These are phyloP conservation scores for Capronia epimyces DNA, from an alignment of 2,329 filamentous ascomycete species.

Conservation along the genomic window DNA sequence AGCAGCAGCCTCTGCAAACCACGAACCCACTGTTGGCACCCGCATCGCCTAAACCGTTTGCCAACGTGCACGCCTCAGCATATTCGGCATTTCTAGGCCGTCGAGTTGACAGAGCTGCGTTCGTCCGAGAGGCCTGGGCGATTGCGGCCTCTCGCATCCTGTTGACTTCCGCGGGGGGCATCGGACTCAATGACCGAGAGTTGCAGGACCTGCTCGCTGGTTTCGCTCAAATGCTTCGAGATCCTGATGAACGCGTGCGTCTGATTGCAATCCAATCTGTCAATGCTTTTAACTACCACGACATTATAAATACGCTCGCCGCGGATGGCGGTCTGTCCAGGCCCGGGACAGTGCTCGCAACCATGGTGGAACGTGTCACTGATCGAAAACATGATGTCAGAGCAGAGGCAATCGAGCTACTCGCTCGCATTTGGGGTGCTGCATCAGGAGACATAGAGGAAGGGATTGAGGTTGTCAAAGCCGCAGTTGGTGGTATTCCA, in stretches of 20 bases:
- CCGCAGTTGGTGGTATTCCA: conserved; percentile 74
- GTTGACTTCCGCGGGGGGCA: conserved; percentile 83
- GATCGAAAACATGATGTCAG: conserved; percentile 78
- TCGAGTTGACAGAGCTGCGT: conserved; percentile 75
- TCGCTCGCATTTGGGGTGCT: conserved; percentile 89
- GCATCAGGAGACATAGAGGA: conserved; percentile 79
- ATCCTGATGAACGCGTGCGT: conserved; percentile 86
- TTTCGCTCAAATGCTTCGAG: conserved; percentile 73
- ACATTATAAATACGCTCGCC: conserved; percentile 77
- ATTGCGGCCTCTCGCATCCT: conserved; percentile 79
- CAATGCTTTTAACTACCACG: conserved; percentile 70
- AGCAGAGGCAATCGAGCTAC: conserved; percentile 75
- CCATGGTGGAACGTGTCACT: conserved; percentile 79
- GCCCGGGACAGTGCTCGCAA: conserved; percentile 70
- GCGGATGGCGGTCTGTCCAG: conserved; percentile 68
- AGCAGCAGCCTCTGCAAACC: conserved; percentile 54
- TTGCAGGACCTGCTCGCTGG: conserved; percentile 68
- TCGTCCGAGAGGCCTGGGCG: conserved; percentile 81
- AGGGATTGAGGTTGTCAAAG: conserved; percentile 68
- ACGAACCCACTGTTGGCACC: conserved; percentile 66
- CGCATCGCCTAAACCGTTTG: conserved; percentile 81
- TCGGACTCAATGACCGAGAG: conserved; percentile 78
- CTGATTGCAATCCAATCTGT: conserved; percentile 82
- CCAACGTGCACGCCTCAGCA: conserved; percentile 68
- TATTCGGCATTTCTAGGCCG: conserved; percentile 82